Evolutionary conservation across 2,329 filamentous ascomycete genomes (phyloP), one percentile per base, ranked within the genome.

Genomic region (Colletotrichum agaves): DNA sequence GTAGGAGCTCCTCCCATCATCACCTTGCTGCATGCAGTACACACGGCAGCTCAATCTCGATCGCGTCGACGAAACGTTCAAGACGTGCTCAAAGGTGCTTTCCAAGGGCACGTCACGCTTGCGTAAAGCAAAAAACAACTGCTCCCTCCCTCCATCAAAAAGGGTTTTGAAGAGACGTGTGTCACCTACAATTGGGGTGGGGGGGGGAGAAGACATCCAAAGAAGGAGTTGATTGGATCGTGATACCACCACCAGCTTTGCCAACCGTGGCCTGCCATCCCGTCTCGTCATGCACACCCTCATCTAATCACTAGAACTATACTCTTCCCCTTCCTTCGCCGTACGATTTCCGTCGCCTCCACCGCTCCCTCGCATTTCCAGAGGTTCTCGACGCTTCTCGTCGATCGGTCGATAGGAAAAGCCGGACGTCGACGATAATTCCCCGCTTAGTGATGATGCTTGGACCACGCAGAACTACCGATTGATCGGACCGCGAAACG

Each of bases 1-100:
- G 0, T 13, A 41, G 43, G 8, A 39, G 50, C n/a, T n/a, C n/a
- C n/a, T n/a, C n/a, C n/a, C n/a, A n/a, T n/a, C n/a, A n/a, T n/a
- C n/a, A n/a, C n/a, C n/a, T n/a, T n/a, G n/a, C n/a, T n/a, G n/a
- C n/a, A n/a, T n/a, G n/a, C n/a, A n/a, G n/a, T n/a, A n/a, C n/a
- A n/a, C n/a, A n/a, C n/a, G n/a, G n/a, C 63, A 50, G n/a, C 35
- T 4, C 2, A 17, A 63, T 67, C 63, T 67, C 63, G 63, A 67
- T 67, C 43, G 4, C 63, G 5, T 11, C 13, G 3, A n/a, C 8
- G 21, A n/a, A 17, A 19, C n/a, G 11, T 15, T 5, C 13, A 4
- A 19, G 15, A 10, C 5, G 17, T n/a, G 19, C 39, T 0, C 27
- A 0, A 50, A 46, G 58, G 56, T n/a, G n/a, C n/a, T 57, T 66